Percentiles rank a stretch among this genome's conserved stretches.
Conservation (phyloP, 2,329 filamentous ascomycete species). For the Thelonectria olida region DNA sequence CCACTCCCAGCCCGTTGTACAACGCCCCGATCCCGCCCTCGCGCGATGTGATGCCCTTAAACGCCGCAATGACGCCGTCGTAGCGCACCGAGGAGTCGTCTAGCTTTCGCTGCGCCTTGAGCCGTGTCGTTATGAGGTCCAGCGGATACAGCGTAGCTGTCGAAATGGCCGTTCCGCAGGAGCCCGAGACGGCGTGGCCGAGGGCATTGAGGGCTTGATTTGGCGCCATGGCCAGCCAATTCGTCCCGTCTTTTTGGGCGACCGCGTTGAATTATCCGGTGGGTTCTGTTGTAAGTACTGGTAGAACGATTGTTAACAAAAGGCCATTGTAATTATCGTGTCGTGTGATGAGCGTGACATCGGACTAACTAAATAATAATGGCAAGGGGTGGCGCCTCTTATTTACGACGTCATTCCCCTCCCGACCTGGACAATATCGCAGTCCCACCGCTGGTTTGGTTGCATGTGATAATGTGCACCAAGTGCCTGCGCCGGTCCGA, state of each 20-base stretch:
- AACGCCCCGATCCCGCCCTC: constrained; percentile 78
- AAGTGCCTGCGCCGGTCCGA: neutral
- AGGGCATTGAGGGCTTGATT: constrained; percentile 71
- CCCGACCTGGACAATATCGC: neutral
- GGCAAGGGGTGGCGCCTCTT: neutral
- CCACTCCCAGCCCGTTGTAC: constrained; percentile 71
- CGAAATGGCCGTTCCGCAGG: constrained; percentile 79
- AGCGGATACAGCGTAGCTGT: constrained; percentile 84
- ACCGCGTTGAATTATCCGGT: too few relatives aligned
- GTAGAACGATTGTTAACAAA: neutral
- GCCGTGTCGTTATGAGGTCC: constrained; percentile 80
- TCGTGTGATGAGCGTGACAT: too few relatives aligned
- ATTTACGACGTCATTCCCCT: constrained; percentile 14
- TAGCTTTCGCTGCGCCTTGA: constrained; percentile 79
- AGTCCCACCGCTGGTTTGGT: neutral
- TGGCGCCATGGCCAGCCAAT: constrained; percentile 46
- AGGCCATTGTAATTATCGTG: neutral
- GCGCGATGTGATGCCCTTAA: constrained; percentile 72
- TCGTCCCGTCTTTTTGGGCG: too few relatives aligned
- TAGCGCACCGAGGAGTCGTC: constrained; percentile 62
- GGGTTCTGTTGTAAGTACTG: neutral
- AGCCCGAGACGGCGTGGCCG: constrained; percentile 83
- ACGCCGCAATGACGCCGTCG: constrained; percentile 72
- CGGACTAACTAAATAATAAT: neutral
- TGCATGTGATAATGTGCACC: neutral